Evolutionary conservation across 352 stramenopile species (phyloP), one percentile per base, ranked within the genome.

Genomic region (Globisporangium emineosum): DNA sequence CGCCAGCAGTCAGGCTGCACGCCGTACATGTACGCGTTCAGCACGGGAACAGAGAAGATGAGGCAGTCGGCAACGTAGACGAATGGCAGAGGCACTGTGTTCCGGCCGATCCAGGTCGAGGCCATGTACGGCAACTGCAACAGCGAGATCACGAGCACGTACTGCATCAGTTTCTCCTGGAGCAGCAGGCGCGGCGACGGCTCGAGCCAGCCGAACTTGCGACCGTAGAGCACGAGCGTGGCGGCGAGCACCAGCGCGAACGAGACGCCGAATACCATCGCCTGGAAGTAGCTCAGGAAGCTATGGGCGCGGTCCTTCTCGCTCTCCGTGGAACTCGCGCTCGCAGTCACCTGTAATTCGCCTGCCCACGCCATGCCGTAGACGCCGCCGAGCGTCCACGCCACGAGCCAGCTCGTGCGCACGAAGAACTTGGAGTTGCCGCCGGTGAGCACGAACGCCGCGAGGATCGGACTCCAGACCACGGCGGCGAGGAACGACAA

Each of bases 401-500:
- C 86, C 10, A 87, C 50, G 27, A 84, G 40, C 62, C 86, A 76
- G 45, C 71, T 89, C 40, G 69, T 72, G 19, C 72, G 73, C 47
- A 80, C 66, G 52, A 83, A 77, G 33, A 89, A 77, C 27, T 71
- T 65, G 51, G 87, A 72, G 52, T 86, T 60, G 23, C 72, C 78
- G 40, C 79, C 73, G 9, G 84, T 65, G 37, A 82, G 76, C 75
- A 91, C 81, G 61, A 89, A 77, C 66, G 84, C 59, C 67, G 82
- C 88, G 54, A 91, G 73, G 59, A 81, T 88, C 47, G 78, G 66
- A 57, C 82, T 77, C 82, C 82, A 91, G 65, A 82, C 87, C 35
- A 91, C 55, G 21, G 79, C 82, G 73, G 87, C 86, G 68, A 89
- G 83, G 65, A 91, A 86, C 62, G 71, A 69, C 61, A 81, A 77